Base-by-base conservation (phyloP, 2,329 filamentous ascomycete genomes). In the Trichoderma sp. region DNA sequence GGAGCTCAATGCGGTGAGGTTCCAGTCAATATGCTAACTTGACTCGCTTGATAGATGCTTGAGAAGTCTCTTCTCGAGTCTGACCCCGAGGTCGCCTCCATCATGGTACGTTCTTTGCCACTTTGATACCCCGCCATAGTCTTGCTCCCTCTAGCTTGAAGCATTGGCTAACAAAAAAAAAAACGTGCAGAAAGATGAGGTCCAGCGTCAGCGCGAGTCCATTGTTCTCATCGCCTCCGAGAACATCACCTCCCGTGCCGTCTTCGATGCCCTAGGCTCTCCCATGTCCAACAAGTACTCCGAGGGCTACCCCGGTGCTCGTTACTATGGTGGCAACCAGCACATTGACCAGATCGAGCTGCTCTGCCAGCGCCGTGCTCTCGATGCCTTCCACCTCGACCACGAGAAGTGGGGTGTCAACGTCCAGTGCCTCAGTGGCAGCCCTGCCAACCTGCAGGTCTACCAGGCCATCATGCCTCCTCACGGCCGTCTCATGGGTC, bases 231-330 rank as follows among this genome's bases (percentile, higher is more conserved):
- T 99, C 78, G 95, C 96, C 79, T 98, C 96, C 69, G 96, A 99
- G 87, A 99, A 99, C 87, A 94, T 99, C 84, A 99, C 96, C 70
- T 99, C 96, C 72, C 94, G 94, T 76, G 94, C 96, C 77, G 96
- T 99, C 78, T 97, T 97, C 85, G 94, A 99, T 85, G 96, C 96
- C 71, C 90, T 99, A 74, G 96, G 96, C 78, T 94, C 91, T 70
- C 91, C 92, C 81, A 96, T 96, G 92, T 93, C 92, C 83, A 97
- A 99, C 89, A 99, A 99, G 87, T 99, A 99, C 89, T 97, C 94
- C 21, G 96, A 99, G 87, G 96, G 96, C 74, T 97, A 97, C 83
- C 96, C 96, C 75, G 96, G 96, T 80, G 96, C 96, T 77, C 91
- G 96, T 83, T 99, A 99, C 89, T 99, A 99, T 79, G 96, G 96